These are phyloP conservation scores for Erythrobasidium yunnanense DNA, from an alignment of 768 basidiomycete genomes.

Conservation along the genomic window DNA sequence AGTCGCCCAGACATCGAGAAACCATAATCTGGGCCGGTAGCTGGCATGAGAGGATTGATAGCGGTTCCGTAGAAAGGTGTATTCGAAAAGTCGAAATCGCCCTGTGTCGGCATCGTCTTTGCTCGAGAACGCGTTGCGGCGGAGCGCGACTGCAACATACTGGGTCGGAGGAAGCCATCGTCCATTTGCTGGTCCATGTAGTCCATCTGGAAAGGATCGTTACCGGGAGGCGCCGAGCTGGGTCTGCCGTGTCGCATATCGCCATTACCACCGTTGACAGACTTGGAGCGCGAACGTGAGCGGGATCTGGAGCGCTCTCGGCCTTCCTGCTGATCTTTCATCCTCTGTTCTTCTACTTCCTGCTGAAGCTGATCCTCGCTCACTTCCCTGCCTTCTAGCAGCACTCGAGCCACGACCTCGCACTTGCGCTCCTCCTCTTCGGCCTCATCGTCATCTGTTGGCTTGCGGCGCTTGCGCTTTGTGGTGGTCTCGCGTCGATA, in stretches of 20 bases:
- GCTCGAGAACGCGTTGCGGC: not conserved
- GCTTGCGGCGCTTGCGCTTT: not conserved
- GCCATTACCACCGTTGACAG: not conserved
- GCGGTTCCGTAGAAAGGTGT: too few species aligned
- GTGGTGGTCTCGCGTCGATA: slow-evolving; percentile 4
- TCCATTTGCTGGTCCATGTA: too few species aligned
- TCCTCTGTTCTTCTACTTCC: slow-evolving; percentile 22
- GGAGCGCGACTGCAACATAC: not conserved
- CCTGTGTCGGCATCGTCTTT: not conserved
- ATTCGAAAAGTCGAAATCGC: too few species aligned
- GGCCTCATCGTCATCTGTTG: slow-evolving; percentile 13
- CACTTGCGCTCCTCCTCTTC: slow-evolving; percentile 27
- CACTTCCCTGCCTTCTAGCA: slow-evolving; percentile 29
- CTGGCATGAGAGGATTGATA: too few species aligned
- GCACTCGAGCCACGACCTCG: slow-evolving; percentile 27
- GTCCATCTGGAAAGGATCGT: not conserved
- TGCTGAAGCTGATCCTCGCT: slow-evolving; percentile 12
- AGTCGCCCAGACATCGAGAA: not conserved
- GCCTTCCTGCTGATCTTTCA: slow-evolving; percentile 22
- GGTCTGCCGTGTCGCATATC: not conserved
- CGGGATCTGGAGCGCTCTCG: slow-evolving; percentile 9
- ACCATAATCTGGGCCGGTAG: too few species aligned
- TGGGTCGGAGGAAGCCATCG: not conserved
- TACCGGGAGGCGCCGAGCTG: slow-evolving; percentile 10
- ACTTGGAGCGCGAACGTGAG: not conserved